A percentile compares a stretch with the other conserved stretches of the same genome.
Conservation (phyloP, 352 stramenopile species). For the Hyaloperonospora arabidopsidis region DNA sequence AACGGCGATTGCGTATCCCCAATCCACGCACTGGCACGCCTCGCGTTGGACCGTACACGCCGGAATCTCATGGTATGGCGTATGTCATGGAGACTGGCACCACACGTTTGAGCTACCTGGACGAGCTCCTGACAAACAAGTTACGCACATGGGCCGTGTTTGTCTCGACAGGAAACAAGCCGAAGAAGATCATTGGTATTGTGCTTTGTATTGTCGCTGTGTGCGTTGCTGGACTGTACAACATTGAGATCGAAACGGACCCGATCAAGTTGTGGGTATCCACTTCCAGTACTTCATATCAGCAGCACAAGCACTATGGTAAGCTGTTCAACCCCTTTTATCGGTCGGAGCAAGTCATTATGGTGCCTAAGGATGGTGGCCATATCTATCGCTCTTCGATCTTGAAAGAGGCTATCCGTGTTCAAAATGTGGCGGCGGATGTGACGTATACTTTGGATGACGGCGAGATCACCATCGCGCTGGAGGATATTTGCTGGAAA, state of each 20-base stretch:
- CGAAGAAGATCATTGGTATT: conserved; percentile 35
- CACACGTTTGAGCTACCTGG: conserved; percentile 31
- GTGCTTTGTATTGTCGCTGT: conserved; percentile 32
- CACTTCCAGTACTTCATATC: conserved; percentile 45
- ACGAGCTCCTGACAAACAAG: conserved; percentile 37
- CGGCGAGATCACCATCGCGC: conserved; percentile 16
- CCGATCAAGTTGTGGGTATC: conserved; percentile 64
- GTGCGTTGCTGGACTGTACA: conserved; percentile 31
- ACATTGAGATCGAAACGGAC: conserved; percentile 48
- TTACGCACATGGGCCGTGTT: conserved; percentile 37
- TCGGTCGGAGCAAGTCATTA: conserved; percentile 55
- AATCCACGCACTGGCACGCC: conserved; percentile 17
- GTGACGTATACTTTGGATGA: conserved; percentile 31
- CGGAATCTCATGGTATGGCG: conserved; percentile 18
- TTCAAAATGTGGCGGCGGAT: conserved; percentile 39
- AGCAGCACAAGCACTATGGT: conserved; percentile 51
- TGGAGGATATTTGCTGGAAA: conserved; percentile 64
- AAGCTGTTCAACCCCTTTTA: conserved; percentile 69
- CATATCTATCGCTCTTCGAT: conserved; percentile 42
- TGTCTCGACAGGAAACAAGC: conserved; percentile 32
- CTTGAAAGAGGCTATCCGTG: conserved; percentile 42
- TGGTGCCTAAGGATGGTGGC: conserved; percentile 57
- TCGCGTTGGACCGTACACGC: conserved; percentile 21
- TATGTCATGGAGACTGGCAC: conserved; percentile 16
- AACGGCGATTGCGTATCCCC: conserved; percentile 20